These are phyloP conservation scores for Neonectria hederae DNA, from an alignment of 2,329 filamentous ascomycete species.

Conservation along the genomic window DNA sequence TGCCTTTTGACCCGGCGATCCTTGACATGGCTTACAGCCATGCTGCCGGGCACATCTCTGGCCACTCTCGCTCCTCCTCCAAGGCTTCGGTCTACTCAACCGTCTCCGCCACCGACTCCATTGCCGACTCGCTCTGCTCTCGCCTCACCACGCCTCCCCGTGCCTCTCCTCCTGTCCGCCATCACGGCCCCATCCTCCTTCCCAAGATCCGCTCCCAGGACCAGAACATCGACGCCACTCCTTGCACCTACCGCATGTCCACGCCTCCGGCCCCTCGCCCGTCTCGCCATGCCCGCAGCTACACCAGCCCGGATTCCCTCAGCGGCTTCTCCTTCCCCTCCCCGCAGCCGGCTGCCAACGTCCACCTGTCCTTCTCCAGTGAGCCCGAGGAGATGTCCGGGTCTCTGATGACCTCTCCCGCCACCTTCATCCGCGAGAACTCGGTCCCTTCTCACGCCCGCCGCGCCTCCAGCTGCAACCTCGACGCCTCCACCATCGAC, in stretches of 20 bases:
- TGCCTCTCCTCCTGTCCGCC: slow-evolving; percentile 75
- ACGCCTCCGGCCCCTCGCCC: slow-evolving; percentile 41
- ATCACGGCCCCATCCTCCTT: slow-evolving; percentile 81
- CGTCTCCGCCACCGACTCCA: slow-evolving; percentile 66
- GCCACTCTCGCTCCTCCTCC: slow-evolving; percentile 71
- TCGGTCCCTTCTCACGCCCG: slow-evolving; percentile 49
- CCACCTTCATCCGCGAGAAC: slow-evolving; percentile 60
- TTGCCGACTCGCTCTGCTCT: slow-evolving; percentile 73
- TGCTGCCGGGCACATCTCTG: slow-evolving; percentile 45
- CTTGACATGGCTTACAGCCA: slow-evolving; percentile 62
- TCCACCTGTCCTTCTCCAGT: slow-evolving; percentile 53
- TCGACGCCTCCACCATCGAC: slow-evolving; percentile 72
- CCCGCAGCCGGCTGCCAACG: slow-evolving; percentile 40
- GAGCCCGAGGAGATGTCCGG: slow-evolving; percentile 45
- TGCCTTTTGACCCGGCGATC: slow-evolving; percentile 64
- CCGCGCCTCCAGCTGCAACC: slow-evolving; percentile 72
- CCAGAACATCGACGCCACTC: slow-evolving; percentile 73
- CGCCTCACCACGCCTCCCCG: slow-evolving; percentile 73
- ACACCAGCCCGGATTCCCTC: slow-evolving; percentile 68
- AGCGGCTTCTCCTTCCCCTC: slow-evolving; percentile 48
- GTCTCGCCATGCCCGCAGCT: slow-evolving; percentile 65
- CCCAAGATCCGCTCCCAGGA: slow-evolving; percentile 90
- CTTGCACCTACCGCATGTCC: slow-evolving; percentile 51
- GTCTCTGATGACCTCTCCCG: slow-evolving; percentile 74
- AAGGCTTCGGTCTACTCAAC: slow-evolving; percentile 69